Evolutionary conservation across 345 rosid genomes (phyloP), one percentile per base, ranked within the genome.

Genomic region (Chamaenerion angustifolium): DNA sequence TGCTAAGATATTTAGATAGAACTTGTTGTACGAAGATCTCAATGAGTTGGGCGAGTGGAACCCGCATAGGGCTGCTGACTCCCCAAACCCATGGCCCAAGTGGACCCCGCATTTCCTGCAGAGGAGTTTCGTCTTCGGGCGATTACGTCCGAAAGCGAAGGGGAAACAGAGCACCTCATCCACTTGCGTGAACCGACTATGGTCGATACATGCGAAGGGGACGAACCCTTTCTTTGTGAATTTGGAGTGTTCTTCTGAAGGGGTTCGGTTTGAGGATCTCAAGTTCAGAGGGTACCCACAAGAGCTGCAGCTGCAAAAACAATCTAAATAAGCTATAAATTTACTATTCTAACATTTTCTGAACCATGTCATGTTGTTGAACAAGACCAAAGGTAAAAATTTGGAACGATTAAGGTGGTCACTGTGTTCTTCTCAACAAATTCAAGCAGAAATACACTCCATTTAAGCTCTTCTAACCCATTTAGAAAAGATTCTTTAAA

Each of bases 211-310:
- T 15, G 10, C 25, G 21, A 55, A 55, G 59, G 43, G 37, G 19
- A 19, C 13, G 3, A 25, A 55, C 31, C 40, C 51, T 46, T 55
- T 55, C 59, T 37, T 46, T 40, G 42, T n/a, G 16, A 40, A 46
- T 45, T 45, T 55, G 3, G 45, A 35, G 16, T 43, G 11, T 11
- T n/a, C 43, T 31, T 42, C 43, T n/a, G 59, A n/a, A 6, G 44
- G 15, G 35, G 12, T 46, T 11, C 13, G 50, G 37, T 46, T 37
- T 15, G 59, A 55, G 14, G 51, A 55, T 46, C 41, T 47, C 51
- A 55, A 46, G 59, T 55, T 55, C 51, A 55, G 44, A 45, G 59
- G 59, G 35, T 55, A 55, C n/a, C 49, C 51, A 55, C 59, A 55
- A 15, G 50, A 55, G n/a, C 49, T 49, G n/a, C 50, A 55, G 15